These are phyloP conservation scores for Aspergillus fumigatiaffinis DNA, from an alignment of 2,329 filamentous ascomycete species.

Conservation along the genomic window DNA sequence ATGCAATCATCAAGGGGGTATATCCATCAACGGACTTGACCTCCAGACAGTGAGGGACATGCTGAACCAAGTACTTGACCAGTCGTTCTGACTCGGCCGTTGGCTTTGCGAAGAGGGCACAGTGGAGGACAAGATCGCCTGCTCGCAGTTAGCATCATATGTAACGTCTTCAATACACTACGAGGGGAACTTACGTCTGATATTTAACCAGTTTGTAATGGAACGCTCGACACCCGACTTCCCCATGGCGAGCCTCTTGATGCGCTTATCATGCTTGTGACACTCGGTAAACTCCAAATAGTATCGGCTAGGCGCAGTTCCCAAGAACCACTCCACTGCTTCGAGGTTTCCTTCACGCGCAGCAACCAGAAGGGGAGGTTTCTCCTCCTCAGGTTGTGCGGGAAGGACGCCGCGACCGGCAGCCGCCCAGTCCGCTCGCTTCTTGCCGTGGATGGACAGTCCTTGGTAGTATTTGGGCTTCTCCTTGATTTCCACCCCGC, in stretches of 20 bases:
- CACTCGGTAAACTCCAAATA: slow-evolving; percentile 66
- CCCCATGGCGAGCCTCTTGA: slow-evolving; percentile 7
- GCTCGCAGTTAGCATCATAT: background rate
- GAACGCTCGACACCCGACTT: slow-evolving; percentile 61
- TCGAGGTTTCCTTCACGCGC: slow-evolving; percentile 51
- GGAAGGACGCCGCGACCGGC: slow-evolving; percentile 45
- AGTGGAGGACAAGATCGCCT: slow-evolving; percentile 59
- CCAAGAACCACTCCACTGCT: slow-evolving; percentile 71
- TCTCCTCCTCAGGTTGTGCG: background rate
- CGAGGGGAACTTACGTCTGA: slow-evolving; percentile 46
- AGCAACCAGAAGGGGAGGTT: background rate
- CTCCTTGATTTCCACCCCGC: slow-evolving; percentile 58
- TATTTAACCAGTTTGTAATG: slow-evolving; percentile 48
- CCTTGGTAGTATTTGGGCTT: slow-evolving; percentile 74
- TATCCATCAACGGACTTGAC: slow-evolving; percentile 44
- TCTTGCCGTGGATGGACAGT: slow-evolving; percentile 69
- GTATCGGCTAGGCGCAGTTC: slow-evolving; percentile 62
- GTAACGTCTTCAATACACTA: background rate
- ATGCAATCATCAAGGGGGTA: slow-evolving; percentile 68
- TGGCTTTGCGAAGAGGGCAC: slow-evolving; percentile 52
- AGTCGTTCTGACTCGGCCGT: slow-evolving; percentile 48
- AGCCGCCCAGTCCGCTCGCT: slow-evolving; percentile 69
- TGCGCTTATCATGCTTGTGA: slow-evolving; percentile 57
- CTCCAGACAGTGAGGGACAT: slow-evolving; percentile 60
- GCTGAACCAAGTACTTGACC: slow-evolving; percentile 63